Evolutionary conservation across 352 stramenopile genomes (phyloP).

Genomic region (Pythium phragmitis): DNA sequence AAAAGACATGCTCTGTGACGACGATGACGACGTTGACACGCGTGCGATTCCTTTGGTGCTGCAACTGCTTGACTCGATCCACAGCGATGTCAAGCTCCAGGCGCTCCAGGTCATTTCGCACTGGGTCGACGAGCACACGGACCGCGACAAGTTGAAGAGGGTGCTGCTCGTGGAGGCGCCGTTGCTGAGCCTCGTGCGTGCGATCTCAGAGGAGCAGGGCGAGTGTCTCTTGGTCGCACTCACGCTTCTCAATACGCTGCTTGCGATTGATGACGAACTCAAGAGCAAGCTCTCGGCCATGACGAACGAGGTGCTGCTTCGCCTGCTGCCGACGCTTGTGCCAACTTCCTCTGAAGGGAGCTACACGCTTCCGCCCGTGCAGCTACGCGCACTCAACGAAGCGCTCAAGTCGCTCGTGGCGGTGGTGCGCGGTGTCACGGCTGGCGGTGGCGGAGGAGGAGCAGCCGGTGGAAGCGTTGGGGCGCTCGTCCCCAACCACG

Average conservation of each 20-base stretch:
- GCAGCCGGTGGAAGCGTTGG: not conserved
- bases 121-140: conserved; percentile 47
- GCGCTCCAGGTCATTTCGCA: conserved; percentile 40
- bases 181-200: conserved; percentile 47
- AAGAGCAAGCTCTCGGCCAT: conserved; percentile 52
- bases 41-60: conserved; percentile 42
- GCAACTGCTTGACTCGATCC: conserved; percentile 38
- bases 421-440: conserved; percentile 35
- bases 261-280: conserved; percentile 45
- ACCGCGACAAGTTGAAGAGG: conserved; percentile 23
- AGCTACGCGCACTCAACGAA: conserved; percentile 34
- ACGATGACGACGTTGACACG: conserved; percentile 23
- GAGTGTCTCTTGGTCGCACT: conserved; percentile 43
- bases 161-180: conserved; percentile 33
- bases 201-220: conserved; percentile 45
- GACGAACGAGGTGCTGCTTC: conserved; percentile 64
- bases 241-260: conserved; percentile 46
- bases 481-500: not conserved
- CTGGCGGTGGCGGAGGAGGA: not conserved
- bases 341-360: not conserved
- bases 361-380: conserved; percentile 8
- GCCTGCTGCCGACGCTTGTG: conserved; percentile 38
- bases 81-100: conserved; percentile 45
- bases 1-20: conserved; percentile 37
- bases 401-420: conserved; percentile 47